Evolutionary conservation across 192 early-diverging fungal species (phyloP).

Genomic region (Coemansia sp.): DNA sequence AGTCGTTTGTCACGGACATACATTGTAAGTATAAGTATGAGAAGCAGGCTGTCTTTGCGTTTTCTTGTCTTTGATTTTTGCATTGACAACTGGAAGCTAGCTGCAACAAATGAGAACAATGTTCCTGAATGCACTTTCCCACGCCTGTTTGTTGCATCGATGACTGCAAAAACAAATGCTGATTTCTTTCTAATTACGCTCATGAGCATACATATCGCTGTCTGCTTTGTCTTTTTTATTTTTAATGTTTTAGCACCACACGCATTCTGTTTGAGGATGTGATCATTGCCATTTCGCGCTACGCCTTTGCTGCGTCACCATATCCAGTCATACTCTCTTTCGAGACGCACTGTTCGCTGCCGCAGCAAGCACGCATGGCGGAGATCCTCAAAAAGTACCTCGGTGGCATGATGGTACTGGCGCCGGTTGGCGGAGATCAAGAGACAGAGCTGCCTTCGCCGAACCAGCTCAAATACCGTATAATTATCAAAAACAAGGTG

Average conservation of each 20-base stretch:
- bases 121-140: too few species aligned
- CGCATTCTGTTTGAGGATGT: constrained; percentile 81
- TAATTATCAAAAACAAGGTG: constrained; percentile 75
- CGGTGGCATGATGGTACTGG: constrained; percentile 65
- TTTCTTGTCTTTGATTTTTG: too few species aligned
- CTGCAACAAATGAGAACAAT: too few species aligned
- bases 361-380: constrained; percentile 79
- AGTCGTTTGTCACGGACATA: constrained; percentile 80
- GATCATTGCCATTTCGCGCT: constrained; percentile 77
- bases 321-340: constrained; percentile 85
- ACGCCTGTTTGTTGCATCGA: background rate
- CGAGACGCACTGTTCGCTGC: constrained; percentile 76
- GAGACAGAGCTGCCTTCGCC: constrained; percentile 67
- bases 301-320: constrained; percentile 80
- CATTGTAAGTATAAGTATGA: constrained; percentile 60
- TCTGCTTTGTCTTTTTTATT: background rate
- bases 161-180: background rate
- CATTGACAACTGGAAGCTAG: too few species aligned
- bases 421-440: constrained; percentile 24
- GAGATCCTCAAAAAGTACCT: constrained; percentile 63
- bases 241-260: constrained; percentile 56
- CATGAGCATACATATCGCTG: background rate
- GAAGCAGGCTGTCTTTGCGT: too few species aligned
- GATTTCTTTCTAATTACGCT: background rate
- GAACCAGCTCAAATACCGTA: constrained; percentile 63